Base-by-base conservation (phyloP, 106 monocot genomes). In the Xerophyta viscosa region DNA sequence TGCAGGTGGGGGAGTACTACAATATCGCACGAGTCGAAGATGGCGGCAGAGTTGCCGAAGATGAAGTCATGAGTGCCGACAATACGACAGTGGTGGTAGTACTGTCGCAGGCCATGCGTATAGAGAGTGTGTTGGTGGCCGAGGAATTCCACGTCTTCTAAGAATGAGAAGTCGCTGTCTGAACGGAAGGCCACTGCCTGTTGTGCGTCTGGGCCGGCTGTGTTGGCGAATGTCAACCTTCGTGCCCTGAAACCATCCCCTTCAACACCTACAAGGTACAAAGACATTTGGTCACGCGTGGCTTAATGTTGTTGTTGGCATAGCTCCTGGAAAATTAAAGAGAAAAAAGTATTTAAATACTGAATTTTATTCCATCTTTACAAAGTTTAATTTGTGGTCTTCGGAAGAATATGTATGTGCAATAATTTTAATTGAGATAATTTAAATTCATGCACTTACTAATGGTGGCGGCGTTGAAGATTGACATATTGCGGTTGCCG, bases 81-180 rank as follows among this genome's bases (percentile, higher is more conserved):
- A 88, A 94, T 79, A 30, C 70, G 55, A 62, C 94, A 94, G 1
- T 56, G 28, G 14, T 29, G 69, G 62, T 88, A 94, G 51, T 75
- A 61, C 66, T 94, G 94, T 24, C 94, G 74, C 48, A 88, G 72
- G 7, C 88, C 81, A 21, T 75, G 77, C 12, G 84, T 88, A 24
- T 88, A 94, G 14, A 94, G 78, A 1, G 93, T 94, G 54, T 94
- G 88, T 61, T 94, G 93, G 51, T 94, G 93, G 11, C 88, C 93
- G 8, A 70, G 27, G 56, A 94, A 84, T 57, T 94, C 94, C 9
- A 94, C 88, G 17, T 52, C 58, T 31, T 88, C 46, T 4, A 88
- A 42, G 23, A 88, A 27, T 1, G 94, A 88, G 23, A 50, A 59
- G 48, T 94, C 88, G 27, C 84, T 84, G 65, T 94, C 94, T 3